These are phyloP conservation scores for Rhodotorula sp. DNA, from an alignment of 1,284 basidiomycete species.

Conservation along the genomic window DNA sequence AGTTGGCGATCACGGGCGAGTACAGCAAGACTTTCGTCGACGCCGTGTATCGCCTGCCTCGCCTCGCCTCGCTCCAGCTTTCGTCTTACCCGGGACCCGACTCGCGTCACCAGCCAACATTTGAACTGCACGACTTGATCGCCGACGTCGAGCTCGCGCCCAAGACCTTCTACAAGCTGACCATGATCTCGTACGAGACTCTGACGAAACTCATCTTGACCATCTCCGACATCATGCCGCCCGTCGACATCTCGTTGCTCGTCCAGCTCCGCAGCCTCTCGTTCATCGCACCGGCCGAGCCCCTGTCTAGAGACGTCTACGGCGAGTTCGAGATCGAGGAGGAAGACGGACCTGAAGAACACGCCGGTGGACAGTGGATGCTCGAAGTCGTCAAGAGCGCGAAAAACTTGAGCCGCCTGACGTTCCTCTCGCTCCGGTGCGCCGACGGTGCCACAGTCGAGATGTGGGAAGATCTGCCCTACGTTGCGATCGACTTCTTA, in stretches of 20 bases:
- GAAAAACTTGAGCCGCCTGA: background rate
- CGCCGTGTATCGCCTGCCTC: conserved; percentile 61
- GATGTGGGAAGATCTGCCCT: too few relatives aligned
- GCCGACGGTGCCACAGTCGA: background rate
- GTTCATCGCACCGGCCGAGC: background rate
- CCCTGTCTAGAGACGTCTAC: background rate
- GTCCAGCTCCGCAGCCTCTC: background rate
- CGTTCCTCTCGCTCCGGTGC: background rate
- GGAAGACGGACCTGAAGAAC: too few relatives aligned
- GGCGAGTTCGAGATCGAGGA: background rate
- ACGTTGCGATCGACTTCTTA: too few relatives aligned
- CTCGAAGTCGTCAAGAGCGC: background rate
- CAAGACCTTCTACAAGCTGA: background rate
- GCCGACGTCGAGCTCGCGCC: conserved; percentile 54
- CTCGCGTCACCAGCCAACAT: background rate
- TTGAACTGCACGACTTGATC: background rate
- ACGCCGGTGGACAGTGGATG: background rate
- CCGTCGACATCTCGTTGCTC: background rate
- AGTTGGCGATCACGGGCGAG: conserved; percentile 53
- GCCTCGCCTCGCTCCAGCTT: background rate
- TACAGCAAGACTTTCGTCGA: conserved; percentile 72
- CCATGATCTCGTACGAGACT: background rate
- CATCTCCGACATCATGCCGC: background rate
- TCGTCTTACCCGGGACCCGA: background rate
- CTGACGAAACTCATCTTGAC: background rate